Evolutionary conservation across 148 eudicot genomes (phyloP).

Genomic region (Diospyros lotus): DNA sequence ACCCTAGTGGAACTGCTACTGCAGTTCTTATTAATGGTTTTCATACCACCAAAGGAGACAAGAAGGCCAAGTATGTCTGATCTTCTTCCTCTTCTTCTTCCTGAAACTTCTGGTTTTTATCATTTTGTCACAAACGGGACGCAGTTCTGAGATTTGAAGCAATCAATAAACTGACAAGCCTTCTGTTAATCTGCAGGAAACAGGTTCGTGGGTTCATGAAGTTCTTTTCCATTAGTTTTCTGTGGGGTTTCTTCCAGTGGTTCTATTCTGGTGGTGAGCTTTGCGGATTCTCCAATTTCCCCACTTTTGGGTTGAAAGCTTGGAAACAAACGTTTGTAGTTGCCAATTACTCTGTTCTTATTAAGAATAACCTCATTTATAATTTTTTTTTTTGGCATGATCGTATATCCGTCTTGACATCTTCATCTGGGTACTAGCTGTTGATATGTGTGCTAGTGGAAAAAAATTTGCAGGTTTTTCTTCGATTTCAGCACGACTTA

Average conservation of each 20-base stretch:
- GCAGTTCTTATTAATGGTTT: slow-evolving; percentile 56
- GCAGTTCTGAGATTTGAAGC: too few relatives aligned
- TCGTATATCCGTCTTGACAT: neutral
- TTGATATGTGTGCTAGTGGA: too few relatives aligned
- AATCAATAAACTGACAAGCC: too few relatives aligned
- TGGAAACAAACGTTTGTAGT: slow-evolving; percentile 57
- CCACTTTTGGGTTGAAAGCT: slow-evolving; percentile 77
- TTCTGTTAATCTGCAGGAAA: slow-evolving; percentile 39
- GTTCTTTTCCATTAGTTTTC: slow-evolving; percentile 62
- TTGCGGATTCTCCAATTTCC: slow-evolving; percentile 73
- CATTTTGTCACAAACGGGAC: too few relatives aligned
- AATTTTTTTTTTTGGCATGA: neutral
- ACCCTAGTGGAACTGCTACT: slow-evolving; percentile 60
- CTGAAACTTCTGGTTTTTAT: too few relatives aligned
- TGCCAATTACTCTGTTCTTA: neutral
- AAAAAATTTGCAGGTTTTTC: slow-evolving; percentile 53
- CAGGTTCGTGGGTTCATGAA: slow-evolving; percentile 69
- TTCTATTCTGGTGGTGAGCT: slow-evolving; percentile 57
- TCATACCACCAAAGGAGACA: slow-evolving; percentile 50
- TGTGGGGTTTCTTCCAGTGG: slow-evolving; percentile 86
- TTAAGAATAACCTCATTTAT: neutral
- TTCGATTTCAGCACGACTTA: slow-evolving; percentile 80
- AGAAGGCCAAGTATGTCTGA: slow-evolving; percentile 40
- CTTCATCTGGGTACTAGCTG: slow-evolving; percentile 7
- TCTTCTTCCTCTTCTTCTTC: neutral